Evolutionary conservation across 2,329 filamentous ascomycete genomes (phyloP).

Genomic region (Epichloe glyceriae): DNA sequence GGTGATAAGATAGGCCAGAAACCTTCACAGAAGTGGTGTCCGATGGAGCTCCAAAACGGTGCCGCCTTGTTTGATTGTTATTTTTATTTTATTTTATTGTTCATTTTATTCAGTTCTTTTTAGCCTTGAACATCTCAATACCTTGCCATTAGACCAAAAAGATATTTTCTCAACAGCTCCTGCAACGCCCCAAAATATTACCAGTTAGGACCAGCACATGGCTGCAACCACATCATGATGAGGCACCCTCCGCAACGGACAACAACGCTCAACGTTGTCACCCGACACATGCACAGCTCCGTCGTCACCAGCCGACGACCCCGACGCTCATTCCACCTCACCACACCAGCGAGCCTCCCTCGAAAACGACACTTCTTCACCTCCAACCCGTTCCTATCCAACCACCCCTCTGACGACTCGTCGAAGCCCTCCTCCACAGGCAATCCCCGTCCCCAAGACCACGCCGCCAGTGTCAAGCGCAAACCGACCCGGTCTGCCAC

Average conservation of each 20-base stretch:
- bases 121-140: neutral
- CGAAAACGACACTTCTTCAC: slow-evolving; percentile 53
- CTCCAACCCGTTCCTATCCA: slow-evolving; percentile 43
- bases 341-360: slow-evolving; percentile 29
- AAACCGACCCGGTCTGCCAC: slow-evolving; percentile 32
- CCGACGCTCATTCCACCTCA: slow-evolving; percentile 32
- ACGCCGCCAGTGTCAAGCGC: slow-evolving; percentile 25
- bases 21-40: too few species aligned
- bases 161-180: neutral
- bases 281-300: slow-evolving; percentile 18
- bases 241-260: slow-evolving; percentile 20
- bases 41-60: too few species aligned
- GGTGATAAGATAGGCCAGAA: neutral
- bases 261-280: slow-evolving; percentile 17
- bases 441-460: slow-evolving; percentile 6
- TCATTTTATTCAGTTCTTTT: too few species aligned
- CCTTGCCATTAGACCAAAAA: neutral
- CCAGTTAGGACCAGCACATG: slow-evolving; percentile 8
- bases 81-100: too few species aligned
- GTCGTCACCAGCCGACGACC: slow-evolving; percentile 14
- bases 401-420: slow-evolving; percentile 13
- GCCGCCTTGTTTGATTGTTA: too few species aligned
- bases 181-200: neutral
- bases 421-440: slow-evolving; percentile 9
- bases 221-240: slow-evolving; percentile 16